Conservation (phyloP, 2,329 filamentous ascomycete species). For the Hysterium pulicare region DNA sequence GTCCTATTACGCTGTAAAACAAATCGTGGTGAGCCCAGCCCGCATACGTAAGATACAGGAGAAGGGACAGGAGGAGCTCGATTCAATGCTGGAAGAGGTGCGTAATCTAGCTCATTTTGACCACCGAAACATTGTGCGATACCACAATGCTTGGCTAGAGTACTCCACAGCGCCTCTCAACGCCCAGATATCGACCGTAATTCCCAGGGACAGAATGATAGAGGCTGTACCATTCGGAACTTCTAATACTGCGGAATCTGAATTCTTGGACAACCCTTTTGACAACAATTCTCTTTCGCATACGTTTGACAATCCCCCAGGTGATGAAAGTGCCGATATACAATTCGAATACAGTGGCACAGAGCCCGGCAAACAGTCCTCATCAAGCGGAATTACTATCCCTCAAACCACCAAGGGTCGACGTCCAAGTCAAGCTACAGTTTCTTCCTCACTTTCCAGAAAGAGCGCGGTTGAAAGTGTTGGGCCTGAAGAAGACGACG, state of each 20-base stretch:
- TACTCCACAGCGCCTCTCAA: conserved; percentile 15
- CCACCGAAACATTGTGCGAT: conserved; percentile 65
- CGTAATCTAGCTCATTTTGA: conserved; percentile 60
- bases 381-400: neutral
- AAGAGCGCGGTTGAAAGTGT: conserved; percentile 36
- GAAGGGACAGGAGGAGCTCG: conserved; percentile 52
- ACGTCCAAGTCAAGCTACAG: conserved; percentile 22
- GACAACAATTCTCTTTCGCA: conserved; percentile 17
- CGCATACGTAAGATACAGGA: conserved; percentile 52
- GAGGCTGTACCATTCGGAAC: neutral
- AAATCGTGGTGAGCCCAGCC: conserved; percentile 56
- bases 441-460: conserved; percentile 40
- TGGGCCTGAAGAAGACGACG: conserved; percentile 42
- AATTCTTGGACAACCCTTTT: conserved; percentile 14
- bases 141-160: conserved; percentile 65
- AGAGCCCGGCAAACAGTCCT: conserved; percentile 15
- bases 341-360: conserved; percentile 28
- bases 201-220: neutral
- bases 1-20: conserved; percentile 63
- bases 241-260: conserved; percentile 6
- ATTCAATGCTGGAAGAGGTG: conserved; percentile 58
- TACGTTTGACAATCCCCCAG: conserved; percentile 10
- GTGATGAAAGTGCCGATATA: conserved; percentile 20
- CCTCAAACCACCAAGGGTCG: conserved; percentile 12
- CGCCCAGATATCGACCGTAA: neutral